Base-by-base conservation (phyloP, 2,329 filamentous ascomycete genomes). In the Phialophora verrucosa region DNA sequence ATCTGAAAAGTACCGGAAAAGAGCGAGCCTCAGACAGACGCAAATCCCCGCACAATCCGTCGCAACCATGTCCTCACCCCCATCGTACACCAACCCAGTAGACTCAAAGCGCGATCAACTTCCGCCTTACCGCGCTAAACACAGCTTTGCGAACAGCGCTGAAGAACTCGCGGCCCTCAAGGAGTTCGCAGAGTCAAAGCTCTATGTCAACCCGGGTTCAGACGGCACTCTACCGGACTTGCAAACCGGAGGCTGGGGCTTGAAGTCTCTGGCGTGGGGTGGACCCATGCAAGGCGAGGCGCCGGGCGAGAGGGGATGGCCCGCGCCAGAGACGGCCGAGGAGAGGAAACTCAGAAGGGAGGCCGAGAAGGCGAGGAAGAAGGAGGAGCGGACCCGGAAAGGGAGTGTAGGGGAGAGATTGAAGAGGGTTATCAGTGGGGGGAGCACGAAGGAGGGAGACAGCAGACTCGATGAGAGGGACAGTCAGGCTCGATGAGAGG, bases 161-260 rank as follows among this genome's bases (percentile, higher is more conserved):
- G 65, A 67, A 55, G 65, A 67, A 59, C 62, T 67, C 17, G 65
- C 65, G 5, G 65, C 61, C 23, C 44, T 67, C 32, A 57, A 29
- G 31, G 62, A 67, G 44, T 67, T 67, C 51, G 65, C 65, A 31
- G 27, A 67, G 23, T 57, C 58, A 12, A 67, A 67, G 38, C 17
- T 64, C 23, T 64, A 64, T 25, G 57, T 67, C 50, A 32, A 64
- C 4, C 62, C 65, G 1, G 65, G 61, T 6, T 61, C 65, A 1
- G 35, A 64, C 42, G 65, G 65, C 27, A 67, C 54, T 42, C 44
- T 67, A 3, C 53, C 62, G 4, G 61, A 63, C 27, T 31, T 66
- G 4, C 44, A 60, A 6, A 55, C n/a, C 35, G 59, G 54, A 12
- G 38, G 38, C 11, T 50, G 59, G 44, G 64, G 64, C 11, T 32